Base-by-base conservation (phyloP, 495 filamentous ascomycete genomes). In the Aspergillus haitiensis region DNA sequence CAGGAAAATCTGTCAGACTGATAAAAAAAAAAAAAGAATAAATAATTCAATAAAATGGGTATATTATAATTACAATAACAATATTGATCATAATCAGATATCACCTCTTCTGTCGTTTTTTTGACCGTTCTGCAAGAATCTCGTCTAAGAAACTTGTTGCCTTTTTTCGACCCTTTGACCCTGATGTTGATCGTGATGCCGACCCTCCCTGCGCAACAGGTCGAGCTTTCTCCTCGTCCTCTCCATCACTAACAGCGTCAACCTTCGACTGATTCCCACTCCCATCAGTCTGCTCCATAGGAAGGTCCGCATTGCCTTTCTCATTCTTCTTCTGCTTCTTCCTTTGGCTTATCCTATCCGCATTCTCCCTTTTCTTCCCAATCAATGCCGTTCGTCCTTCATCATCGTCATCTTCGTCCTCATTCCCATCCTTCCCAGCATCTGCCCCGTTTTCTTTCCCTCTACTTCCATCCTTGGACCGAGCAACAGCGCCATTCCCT, bases 301-400 rank as follows among this genome's bases (percentile, higher is more conserved):
- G 44, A 57, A 55, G 50, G 40, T 46, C 51, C 40, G 35, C 5
- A 12, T 44, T 56, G 6, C 39, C 16, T 9, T 60, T 59, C 16
- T 44, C 59, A 62, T 64, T 64, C 52, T 63, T 72, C 65, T 68
- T 64, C 52, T 63, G 72, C 65, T 68, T 73, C 40, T 65, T 67
- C 12, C 31, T 46, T 5, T 35, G 40, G 9, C 21, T 27, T 27
- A 3, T 27, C 21, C 21, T 27, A 3, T 27, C 21, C 21, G 5
- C 11, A 31, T 56, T 69, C 67, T 81, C 83, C 52, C 64, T 16
- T 21, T 47, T 47, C 44, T 18, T 73, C 39, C 75, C 81, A 51
- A 85, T 81, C 40, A 84, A 64, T 49, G 80, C 78, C 27, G 82
- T 77, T 58, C 86, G 72, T n/a, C 86, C 85, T 54, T 80, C 75